phyloP scores from a whole-genome alignment of 768 basidiomycete genomes.

The Mycena galericulata region DNA sequence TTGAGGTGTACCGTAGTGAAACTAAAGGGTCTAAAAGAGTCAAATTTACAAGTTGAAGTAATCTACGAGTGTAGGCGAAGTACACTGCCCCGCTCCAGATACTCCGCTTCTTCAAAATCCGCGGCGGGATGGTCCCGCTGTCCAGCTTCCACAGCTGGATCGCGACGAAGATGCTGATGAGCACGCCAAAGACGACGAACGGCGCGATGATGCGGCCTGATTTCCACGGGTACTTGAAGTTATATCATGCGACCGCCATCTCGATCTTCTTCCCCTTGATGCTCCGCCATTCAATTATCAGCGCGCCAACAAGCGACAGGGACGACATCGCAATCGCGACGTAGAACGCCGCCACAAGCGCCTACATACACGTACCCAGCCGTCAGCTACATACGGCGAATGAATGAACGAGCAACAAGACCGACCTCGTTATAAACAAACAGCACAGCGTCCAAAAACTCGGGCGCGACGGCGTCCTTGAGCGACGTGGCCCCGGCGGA shows the following conservation, averaged over 20 bases:
- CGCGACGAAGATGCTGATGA: slow-evolving; percentile 29
- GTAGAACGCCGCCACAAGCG: slow-evolving; percentile 3
- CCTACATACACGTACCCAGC: neutral
- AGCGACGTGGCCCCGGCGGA: slow-evolving; percentile 7
- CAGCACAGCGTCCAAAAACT: neutral
- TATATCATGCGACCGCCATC: neutral
- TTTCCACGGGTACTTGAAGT: slow-evolving; percentile 56
- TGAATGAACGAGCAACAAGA: too few species aligned
- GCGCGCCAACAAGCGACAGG: slow-evolving; percentile 1
- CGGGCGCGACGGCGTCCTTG: neutral
- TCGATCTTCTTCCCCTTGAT: slow-evolving; percentile 24
- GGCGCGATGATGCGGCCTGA: slow-evolving; percentile 33
- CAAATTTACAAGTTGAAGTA: too few species aligned
- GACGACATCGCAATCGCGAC: slow-evolving; percentile 10
- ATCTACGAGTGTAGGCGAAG: too few species aligned
- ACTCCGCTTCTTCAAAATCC: slow-evolving; percentile 27
- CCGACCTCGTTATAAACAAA: slow-evolving; percentile 15
- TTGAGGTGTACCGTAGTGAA: too few species aligned
- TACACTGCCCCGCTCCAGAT: slow-evolving; percentile 21
- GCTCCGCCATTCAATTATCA: slow-evolving; percentile 21
- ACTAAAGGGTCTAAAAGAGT: too few species aligned
- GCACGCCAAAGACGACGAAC: slow-evolving; percentile 28
- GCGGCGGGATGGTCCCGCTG: slow-evolving; percentile 28
- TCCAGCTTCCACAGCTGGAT: slow-evolving; percentile 30
- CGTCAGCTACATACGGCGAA: too few species aligned